phyloP scores from a whole-genome alignment of 495 filamentous ascomycete genomes.

The Tuber brumale region DNA sequence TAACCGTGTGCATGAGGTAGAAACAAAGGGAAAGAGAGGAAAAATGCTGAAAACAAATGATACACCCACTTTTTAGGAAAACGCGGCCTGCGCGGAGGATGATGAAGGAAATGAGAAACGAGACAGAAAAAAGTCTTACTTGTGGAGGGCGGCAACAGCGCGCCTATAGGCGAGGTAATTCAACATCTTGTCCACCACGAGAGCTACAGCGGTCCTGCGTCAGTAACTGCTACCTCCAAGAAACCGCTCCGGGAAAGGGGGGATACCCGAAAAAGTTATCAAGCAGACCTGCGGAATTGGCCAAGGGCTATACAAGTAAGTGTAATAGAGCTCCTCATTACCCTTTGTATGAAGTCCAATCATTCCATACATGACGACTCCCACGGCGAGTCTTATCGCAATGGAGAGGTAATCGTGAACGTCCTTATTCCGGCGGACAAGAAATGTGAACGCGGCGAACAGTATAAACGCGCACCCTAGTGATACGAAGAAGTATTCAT shows the following conservation, averaged over 20 bases:
- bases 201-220: slow-evolving; percentile 2
- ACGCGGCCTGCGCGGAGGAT: background rate
- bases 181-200: slow-evolving; percentile 23
- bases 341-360: slow-evolving; percentile 10
- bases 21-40: background rate
- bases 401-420: slow-evolving; percentile 37
- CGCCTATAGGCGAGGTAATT: slow-evolving; percentile 20
- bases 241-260: background rate
- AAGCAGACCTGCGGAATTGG: slow-evolving; percentile 30
- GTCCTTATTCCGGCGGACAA: slow-evolving; percentile 38
- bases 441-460: slow-evolving; percentile 32
- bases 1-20: background rate
- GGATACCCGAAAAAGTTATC: slow-evolving; percentile 30
- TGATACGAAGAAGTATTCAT: slow-evolving; percentile 35
- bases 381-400: slow-evolving; percentile 21
- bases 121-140: background rate
- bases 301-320: slow-evolving; percentile 28
- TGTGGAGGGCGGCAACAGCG: slow-evolving; percentile 9
- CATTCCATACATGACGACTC: slow-evolving; percentile 18
- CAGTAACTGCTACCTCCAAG: slow-evolving; percentile 8
- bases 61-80: background rate
- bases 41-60: background rate
- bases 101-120: background rate
- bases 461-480: slow-evolving; percentile 27
- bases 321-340: background rate